phyloP scores from a whole-genome alignment of 129 eudicot genomes.

The Silybum marianum region DNA sequence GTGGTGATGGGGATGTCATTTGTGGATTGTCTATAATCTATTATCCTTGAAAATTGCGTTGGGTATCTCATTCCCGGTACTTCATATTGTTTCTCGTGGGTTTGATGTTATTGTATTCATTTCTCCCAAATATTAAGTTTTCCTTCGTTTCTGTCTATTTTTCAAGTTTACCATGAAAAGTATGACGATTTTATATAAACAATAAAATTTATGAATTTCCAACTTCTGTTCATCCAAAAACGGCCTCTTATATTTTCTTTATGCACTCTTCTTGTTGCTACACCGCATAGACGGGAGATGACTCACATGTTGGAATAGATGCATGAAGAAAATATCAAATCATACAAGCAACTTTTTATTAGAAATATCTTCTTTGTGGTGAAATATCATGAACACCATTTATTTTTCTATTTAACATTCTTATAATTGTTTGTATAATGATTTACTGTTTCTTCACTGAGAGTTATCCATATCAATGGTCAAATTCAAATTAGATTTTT shows the following conservation, averaged over 20 bases:
- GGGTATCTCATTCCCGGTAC: background rate
- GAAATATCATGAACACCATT: no score
- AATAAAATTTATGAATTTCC: background rate
- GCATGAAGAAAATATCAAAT: background rate
- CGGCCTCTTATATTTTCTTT: background rate
- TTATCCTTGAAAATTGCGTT: background rate
- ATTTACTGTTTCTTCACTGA: no score
- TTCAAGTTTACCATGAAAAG: background rate
- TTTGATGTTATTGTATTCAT: background rate
- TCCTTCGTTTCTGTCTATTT: background rate
- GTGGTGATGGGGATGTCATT: background rate
- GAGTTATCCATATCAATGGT: no score
- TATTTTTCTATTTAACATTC: background rate
- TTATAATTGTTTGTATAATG: no score
- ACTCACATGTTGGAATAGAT: background rate
- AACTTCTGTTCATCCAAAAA: background rate
- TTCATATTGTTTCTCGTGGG: background rate
- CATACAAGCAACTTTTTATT: background rate
- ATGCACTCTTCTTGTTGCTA: background rate
- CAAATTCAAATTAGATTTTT: no score
- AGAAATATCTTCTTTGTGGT: background rate
- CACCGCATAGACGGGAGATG: no score
- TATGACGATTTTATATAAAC: background rate
- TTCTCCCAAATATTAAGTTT: background rate
- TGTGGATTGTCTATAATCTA: background rate